Base-by-base conservation (phyloP, 495 filamentous ascomycete species). In the Lindgomyces ingoldianus region DNA sequence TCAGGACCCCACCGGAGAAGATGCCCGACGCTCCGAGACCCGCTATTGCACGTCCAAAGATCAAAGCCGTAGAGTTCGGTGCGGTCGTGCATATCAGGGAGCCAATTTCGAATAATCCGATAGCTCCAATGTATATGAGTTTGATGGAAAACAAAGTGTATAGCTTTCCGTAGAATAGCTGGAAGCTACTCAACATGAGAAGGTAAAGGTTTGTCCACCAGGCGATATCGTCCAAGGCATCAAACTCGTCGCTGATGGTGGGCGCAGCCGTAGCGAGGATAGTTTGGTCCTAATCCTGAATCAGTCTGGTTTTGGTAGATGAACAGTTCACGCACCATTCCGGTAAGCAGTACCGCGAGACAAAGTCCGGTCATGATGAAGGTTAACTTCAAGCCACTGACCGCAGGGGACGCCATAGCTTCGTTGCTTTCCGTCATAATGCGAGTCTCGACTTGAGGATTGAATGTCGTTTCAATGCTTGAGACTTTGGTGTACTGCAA, bases 1-100 rank as follows among this genome's bases (percentile, higher is more conserved):
- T 86, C 49, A 96, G 77, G 9, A 91, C 82, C 18, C 87, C 87
- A 54, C 49, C 49, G 4, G 49, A 96, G 77, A 12, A 91, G 50
- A 22, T 89, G 87, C 8, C 45, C 14, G 21, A 6, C 14, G 33
- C 33, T 6, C 33, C 33, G 6, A 6, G 33, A 6, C 33, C 8
- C 29, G 56, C 2, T 42, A 45, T 16, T 24, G 55, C 48, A 29
- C 44, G n/a, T 64, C 44, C 11, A 57, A 36, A n/a, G n/a, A 96
- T 81, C 72, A 96, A 93, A 64, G 92, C 83, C 14, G 33, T 39
- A 6, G 33, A 39, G 14, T 39, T 39, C 6, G 52, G 50, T 8
- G 30, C 22, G 8, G 49, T 29, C n/a, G 36, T 24, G 21, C 21
- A 24, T 1, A 65, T 27, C 21, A 60, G 59, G 47, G 46, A 19